Evolutionary conservation across 176 grass and related monocot species (phyloP).

Genomic region (Areca catechu): DNA sequence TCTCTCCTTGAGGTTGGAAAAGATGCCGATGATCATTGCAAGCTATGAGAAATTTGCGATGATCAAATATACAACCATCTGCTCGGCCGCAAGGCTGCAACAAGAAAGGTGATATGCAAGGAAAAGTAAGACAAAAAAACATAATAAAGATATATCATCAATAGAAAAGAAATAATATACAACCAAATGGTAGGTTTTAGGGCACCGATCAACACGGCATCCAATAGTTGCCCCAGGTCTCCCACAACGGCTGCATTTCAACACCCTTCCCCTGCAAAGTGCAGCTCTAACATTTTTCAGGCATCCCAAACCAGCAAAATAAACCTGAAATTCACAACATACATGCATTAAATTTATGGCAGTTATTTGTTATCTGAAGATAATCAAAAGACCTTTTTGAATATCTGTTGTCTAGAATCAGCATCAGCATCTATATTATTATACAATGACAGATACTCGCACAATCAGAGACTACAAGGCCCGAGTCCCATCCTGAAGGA

Average conservation of each 20-base stretch:
- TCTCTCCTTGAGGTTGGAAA: constrained; percentile 79
- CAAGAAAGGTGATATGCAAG: neutral
- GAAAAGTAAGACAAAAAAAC: neutral
- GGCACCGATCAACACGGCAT: constrained; percentile 85
- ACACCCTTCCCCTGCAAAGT: constrained; percentile 73
- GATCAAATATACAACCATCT: constrained; percentile 90
- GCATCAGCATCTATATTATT: too few relatives aligned
- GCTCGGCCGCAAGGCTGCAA: constrained; percentile 82
- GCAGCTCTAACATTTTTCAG: constrained; percentile 92
- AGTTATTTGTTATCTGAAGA: too few relatives aligned
- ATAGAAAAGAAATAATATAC: constrained; percentile 14
- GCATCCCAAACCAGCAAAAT: constrained; percentile 92
- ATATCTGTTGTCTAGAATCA: too few relatives aligned
- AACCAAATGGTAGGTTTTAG: constrained; percentile 98
- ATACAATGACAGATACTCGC: too few relatives aligned
- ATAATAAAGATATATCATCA: neutral
- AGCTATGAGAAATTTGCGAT: constrained; percentile 96
- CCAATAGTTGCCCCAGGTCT: constrained; percentile 94
- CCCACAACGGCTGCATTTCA: constrained; percentile 93
- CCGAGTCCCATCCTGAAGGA: too few relatives aligned
- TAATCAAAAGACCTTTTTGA: too few relatives aligned
- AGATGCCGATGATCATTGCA: constrained; percentile 81
- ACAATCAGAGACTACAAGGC: too few relatives aligned
- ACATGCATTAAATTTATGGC: neutral
- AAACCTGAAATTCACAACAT: constrained; percentile 71